phyloP scores from a whole-genome alignment of 495 filamentous ascomycete species.

The Annulohypoxylon stygium region DNA sequence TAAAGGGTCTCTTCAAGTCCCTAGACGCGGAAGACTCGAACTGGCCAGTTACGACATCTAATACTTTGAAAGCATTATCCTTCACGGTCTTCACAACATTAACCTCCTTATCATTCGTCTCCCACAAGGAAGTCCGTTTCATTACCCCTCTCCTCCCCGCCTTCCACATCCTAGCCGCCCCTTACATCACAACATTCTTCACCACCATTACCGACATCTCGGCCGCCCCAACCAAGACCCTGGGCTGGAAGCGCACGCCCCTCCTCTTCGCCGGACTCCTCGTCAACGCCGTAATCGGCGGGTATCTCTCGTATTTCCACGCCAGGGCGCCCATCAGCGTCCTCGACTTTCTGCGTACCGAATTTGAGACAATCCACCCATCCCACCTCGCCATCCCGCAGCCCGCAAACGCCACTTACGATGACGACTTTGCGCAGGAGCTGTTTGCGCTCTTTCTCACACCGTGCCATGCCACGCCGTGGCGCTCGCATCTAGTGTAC shows the following conservation, averaged over 20 bases:
- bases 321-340: constrained; percentile 82
- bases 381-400: constrained; percentile 50
- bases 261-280: constrained; percentile 70
- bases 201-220: constrained; percentile 48
- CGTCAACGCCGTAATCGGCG: constrained; percentile 76
- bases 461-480: constrained; percentile 98
- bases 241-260: constrained; percentile 61
- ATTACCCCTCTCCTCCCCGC: constrained; percentile 92
- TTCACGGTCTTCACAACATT: constrained; percentile 71
- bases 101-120: constrained; percentile 76
- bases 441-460: constrained; percentile 91
- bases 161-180: constrained; percentile 83
- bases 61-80: constrained; percentile 69
- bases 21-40: constrained; percentile 49
- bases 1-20: constrained; percentile 72
- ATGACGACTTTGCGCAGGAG: constrained; percentile 51
- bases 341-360: constrained; percentile 76
- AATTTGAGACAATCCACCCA: constrained; percentile 70
- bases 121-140: constrained; percentile 98
- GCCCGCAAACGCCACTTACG: constrained; percentile 31
- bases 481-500: constrained; percentile 87
- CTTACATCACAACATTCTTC: constrained; percentile 75
- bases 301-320: constrained; percentile 81
- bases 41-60: constrained; percentile 54
- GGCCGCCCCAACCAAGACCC: constrained; percentile 29